Base-by-base conservation (phyloP, 2,329 filamentous ascomycete species). In the Beauveria australis region DNA sequence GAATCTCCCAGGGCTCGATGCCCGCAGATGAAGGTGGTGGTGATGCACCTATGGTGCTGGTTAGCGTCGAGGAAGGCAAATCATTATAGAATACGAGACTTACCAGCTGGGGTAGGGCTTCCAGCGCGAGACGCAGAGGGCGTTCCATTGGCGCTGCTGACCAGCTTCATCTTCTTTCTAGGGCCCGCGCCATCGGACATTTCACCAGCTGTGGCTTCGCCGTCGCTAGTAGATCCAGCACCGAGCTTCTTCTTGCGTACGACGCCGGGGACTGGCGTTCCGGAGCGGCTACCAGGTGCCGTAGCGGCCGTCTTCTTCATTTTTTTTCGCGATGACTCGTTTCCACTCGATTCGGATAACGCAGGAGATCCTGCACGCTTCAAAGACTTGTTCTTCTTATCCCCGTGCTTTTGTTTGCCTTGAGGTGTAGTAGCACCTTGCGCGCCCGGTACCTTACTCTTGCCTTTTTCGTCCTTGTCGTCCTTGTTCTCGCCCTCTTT, bases 331-430 rank as follows among this genome's bases (percentile, higher is more conserved):
- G 87, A 85, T 0, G 90, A 93, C 72, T 97, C 93, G 67, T 92
- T 95, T 58, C 91, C 93, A 71, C 91, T 96, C 10, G 91, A 91
- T 71, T 97, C 93, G 2, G 92, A 97, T 37, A 89, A 81, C 65
- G 92, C 89, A 3, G 92, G 91, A 18, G 92, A 96, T 19, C 92
- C 91, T 37, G 90, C 83, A 33, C 93, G 87, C 76, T 97, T 97
- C 57, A 93, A 82, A 37, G 79, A 81, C 69, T 85, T 86, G 67
- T 74, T 73, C 70, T 84, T 84, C 72, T 83, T 84, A 6, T 75
- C 66, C 26, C 73, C 71, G 12, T 73, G 68, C 60, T 76, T 76
- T 58, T 75, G 77, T 68, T 81, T 83, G 55, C 76, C 76, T 33
- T 78, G 72, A 0, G 81, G 77, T 3, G 81, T 81, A 14, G 74